Base-by-base conservation (phyloP, 2,329 filamentous ascomycete species). In the Fusarium tuaranense region DNA sequence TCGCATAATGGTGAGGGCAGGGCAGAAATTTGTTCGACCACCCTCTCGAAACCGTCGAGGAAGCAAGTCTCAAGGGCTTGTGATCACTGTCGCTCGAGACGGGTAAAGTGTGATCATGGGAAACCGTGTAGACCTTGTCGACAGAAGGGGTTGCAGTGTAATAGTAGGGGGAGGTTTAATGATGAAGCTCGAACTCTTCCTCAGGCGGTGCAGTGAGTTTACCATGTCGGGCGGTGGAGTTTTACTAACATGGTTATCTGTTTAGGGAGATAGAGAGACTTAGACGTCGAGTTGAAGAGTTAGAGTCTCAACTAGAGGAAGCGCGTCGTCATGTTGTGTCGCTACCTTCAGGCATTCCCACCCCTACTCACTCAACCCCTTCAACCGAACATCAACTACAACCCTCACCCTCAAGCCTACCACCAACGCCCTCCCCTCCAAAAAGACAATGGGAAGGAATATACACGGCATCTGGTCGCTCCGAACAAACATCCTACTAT, bases 401-500 rank as follows among this genome's bases (percentile, higher is more conserved):
- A 22, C 27, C 13, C n/a, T 22, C 70, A 53, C 75, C 76, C 25
- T 77, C 77, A 7, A 64, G 82, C 39, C 80, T 82, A 10, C 77
- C 34, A 13, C 22, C 34, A 27, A 22, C 14, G 16, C 32, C 14
- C 20, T 32, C 55, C 7, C 32, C 25, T 1, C 55, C 22, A 18
- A 39, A 39, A 25, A 39, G 36, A 8, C 34, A 38, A 10, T 59
- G 57, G 57, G 57, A 59, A 25, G 57, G 57, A 6, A 59, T 59
- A 9, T 59, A 27, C 22, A 27, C 57, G 10, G 57, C 80, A 27
- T 83, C 81, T 1, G 80, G 83, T 1, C 78, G 81, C 3, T 82
- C 81, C 3, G 81, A 80, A 20, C 80, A 84, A 57, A 80, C 78
- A 16, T 81, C 82, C 9, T 87, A 82, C 74, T 87, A 85, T 73